Evolutionary conservation across 176 grass and related monocot species (phyloP).

Genomic region (Musa acuminata): DNA sequence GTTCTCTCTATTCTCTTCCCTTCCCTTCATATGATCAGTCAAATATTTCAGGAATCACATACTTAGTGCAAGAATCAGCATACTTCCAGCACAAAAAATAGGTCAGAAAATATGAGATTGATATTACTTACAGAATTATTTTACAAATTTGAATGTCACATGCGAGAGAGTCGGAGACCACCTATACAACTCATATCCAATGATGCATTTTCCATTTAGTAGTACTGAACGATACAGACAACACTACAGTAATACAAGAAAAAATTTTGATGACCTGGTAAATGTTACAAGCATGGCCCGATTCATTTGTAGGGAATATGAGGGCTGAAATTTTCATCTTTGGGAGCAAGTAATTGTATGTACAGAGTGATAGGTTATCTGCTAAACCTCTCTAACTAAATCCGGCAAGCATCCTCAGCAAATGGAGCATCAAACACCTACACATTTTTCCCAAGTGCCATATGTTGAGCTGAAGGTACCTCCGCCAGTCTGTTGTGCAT

Average conservation of each 20-base stretch:
- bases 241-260: neutral
- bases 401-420: neutral
- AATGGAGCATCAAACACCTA: conserved; percentile 31
- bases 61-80: too few species aligned
- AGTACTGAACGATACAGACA: neutral
- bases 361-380: neutral
- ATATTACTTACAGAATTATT: neutral
- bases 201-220: too few species aligned
- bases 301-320: too few species aligned
- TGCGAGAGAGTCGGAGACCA: neutral
- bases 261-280: too few species aligned
- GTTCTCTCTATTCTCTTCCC: too few species aligned
- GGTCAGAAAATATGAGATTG: too few species aligned
- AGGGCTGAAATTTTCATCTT: too few species aligned
- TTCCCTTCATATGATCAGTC: too few species aligned
- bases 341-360: neutral
- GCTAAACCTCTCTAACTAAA: neutral
- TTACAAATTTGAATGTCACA: neutral
- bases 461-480: conserved; percentile 89
- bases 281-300: too few species aligned
- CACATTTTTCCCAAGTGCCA: conserved; percentile 63
- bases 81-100: too few species aligned
- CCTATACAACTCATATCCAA: too few species aligned
- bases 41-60: too few species aligned
- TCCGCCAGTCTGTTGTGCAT: conserved; percentile 74